phyloP scores from a whole-genome alignment of 495 filamentous ascomycete species.

The Penicillium macrosclerotiorum region DNA sequence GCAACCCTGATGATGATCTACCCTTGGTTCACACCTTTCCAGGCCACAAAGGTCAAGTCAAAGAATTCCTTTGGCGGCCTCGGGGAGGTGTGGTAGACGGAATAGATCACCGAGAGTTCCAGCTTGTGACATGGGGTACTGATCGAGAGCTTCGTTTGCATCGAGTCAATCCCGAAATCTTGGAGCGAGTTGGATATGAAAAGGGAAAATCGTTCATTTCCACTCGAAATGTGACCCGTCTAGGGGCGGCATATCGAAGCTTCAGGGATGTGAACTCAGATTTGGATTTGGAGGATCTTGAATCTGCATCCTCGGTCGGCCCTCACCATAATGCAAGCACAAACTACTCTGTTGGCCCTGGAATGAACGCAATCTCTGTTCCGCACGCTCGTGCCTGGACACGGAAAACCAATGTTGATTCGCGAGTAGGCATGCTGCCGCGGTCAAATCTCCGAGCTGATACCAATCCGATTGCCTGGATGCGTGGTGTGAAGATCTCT shows the following conservation, averaged over 20 bases:
- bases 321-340: slow-evolving; percentile 20
- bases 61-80: slow-evolving; percentile 90
- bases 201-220: slow-evolving; percentile 64
- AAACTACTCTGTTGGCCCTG: slow-evolving; percentile 32
- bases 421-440: slow-evolving; percentile 62
- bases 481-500: slow-evolving; percentile 84
- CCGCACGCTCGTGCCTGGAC: slow-evolving; percentile 41
- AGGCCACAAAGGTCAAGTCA: slow-evolving; percentile 82
- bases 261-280: slow-evolving; percentile 61
- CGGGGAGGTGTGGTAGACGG: slow-evolving; percentile 68
- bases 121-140: slow-evolving; percentile 89
- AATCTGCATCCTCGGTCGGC: slow-evolving; percentile 28
- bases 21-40: slow-evolving; percentile 68
- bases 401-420: slow-evolving; percentile 46
- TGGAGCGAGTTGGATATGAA: slow-evolving; percentile 72
- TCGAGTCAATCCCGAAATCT: slow-evolving; percentile 60
- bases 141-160: slow-evolving; percentile 82
- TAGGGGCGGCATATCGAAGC: slow-evolving; percentile 80
- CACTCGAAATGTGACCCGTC: slow-evolving; percentile 72
- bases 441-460: slow-evolving; percentile 55
- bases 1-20: slow-evolving; percentile 44
- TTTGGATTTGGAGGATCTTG: slow-evolving; percentile 34
- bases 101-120: slow-evolving; percentile 88
- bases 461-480: slow-evolving; percentile 84
- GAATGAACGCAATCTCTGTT: slow-evolving; percentile 52